phyloP scores from a whole-genome alignment of 495 filamentous ascomycete species.

The Daldinia vernicosa region DNA sequence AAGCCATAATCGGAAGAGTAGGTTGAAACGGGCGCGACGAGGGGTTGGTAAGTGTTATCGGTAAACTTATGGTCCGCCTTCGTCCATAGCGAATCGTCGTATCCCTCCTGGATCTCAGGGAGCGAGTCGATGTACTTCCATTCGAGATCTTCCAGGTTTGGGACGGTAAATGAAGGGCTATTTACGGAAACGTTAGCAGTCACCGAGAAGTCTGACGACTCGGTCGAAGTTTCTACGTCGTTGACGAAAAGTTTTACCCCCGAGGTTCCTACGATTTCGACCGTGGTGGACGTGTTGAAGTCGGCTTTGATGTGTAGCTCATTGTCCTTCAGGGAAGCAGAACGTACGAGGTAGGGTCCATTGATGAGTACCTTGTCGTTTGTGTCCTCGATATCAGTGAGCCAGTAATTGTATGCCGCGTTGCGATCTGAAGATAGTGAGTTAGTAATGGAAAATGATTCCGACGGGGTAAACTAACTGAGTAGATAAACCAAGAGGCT shows the following conservation, averaged over 20 bases:
- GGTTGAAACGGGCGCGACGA: conserved; percentile 70
- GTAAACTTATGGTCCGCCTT: conserved; percentile 62
- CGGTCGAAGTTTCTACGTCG: conserved; percentile 60
- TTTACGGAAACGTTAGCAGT: conserved; percentile 61
- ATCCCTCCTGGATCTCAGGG: conserved; percentile 69
- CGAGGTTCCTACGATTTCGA: conserved; percentile 72
- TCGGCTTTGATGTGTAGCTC: conserved; percentile 72
- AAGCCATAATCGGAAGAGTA: conserved; percentile 80
- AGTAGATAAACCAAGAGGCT: conserved; percentile 63
- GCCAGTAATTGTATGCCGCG: conserved; percentile 80
- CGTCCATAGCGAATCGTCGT: conserved; percentile 75
- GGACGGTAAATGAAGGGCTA: conserved; percentile 63
- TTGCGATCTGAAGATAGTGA: conserved; percentile 61
- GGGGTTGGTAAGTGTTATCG: conserved; percentile 62
- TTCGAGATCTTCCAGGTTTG: conserved; percentile 62
- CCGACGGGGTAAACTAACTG: conserved; percentile 20
- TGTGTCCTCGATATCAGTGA: conserved; percentile 58
- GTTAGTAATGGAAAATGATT: neutral
- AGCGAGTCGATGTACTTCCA: conserved; percentile 79
- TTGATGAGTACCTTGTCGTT: conserved; percentile 66
- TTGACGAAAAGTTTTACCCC: conserved; percentile 66
- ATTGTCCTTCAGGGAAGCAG: conserved; percentile 59
- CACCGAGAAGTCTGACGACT: conserved; percentile 48
- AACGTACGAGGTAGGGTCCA: conserved; percentile 79
- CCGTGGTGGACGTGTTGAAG: conserved; percentile 70